These are phyloP conservation scores for Globisporangium cylindrosporum DNA, from an alignment of 352 stramenopile genomes.

Conservation along the genomic window DNA sequence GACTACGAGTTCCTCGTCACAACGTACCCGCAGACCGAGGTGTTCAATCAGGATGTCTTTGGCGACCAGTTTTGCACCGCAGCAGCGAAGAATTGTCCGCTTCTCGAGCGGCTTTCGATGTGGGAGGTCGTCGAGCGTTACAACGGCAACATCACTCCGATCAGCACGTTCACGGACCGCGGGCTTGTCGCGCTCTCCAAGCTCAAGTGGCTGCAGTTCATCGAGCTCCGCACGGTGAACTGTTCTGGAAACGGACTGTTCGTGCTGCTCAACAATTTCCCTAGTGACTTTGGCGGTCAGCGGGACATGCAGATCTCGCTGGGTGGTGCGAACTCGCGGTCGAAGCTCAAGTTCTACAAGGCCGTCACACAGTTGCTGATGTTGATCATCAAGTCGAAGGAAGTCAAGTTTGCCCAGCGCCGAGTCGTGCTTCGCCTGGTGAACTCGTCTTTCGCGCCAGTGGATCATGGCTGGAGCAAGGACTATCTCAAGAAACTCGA, in stretches of 20 bases:
- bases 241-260: conserved; percentile 37
- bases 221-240: conserved; percentile 32
- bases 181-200: conserved; percentile 29
- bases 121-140: conserved; percentile 27
- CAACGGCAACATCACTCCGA: conserved; percentile 22
- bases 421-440: conserved; percentile 36
- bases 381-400: conserved; percentile 16
- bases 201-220: conserved; percentile 23
- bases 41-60: conserved; percentile 34
- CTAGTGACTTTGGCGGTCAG: conserved; percentile 20
- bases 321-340: conserved; percentile 14
- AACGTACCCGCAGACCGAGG: conserved; percentile 25
- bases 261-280: conserved; percentile 31
- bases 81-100: conserved; percentile 21
- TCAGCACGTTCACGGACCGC: conserved; percentile 32
- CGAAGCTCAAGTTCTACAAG: conserved; percentile 31
- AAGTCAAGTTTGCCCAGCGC: conserved; percentile 24
- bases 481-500: conserved; percentile 32
- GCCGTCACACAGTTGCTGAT: conserved; percentile 28
- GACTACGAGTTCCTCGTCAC: conserved; percentile 21
- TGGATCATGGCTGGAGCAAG: conserved; percentile 34
- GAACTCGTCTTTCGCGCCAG: conserved; percentile 20
- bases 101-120: conserved; percentile 28
- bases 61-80: conserved; percentile 37
- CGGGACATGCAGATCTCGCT: conserved; percentile 28